phyloP scores from a whole-genome alignment of 345 rosid species.

The Lenwebbia sp. region DNA sequence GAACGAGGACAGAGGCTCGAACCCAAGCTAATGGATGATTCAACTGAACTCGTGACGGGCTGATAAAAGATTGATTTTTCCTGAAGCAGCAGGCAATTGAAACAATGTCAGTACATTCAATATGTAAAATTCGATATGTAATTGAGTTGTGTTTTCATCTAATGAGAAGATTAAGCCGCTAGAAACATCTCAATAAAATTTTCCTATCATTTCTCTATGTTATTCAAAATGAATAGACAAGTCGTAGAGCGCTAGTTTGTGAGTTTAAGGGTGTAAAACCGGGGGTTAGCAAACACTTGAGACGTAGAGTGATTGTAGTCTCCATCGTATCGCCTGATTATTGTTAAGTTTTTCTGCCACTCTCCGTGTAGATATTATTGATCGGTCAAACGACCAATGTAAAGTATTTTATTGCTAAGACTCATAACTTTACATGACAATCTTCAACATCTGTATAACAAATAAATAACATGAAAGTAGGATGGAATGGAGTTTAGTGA shows the following conservation, averaged over 20 bases:
- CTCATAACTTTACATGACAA: background rate
- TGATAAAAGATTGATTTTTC: background rate
- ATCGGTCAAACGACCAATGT: background rate
- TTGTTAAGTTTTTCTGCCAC: background rate
- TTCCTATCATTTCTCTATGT: background rate
- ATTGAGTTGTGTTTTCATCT: background rate
- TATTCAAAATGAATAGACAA: background rate
- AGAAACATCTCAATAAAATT: background rate
- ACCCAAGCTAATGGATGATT: background rate
- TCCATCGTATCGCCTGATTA: background rate
- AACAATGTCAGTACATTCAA: background rate
- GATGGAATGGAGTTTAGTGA: background rate
- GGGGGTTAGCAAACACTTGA: background rate
- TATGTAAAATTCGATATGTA: background rate
- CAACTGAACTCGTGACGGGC: background rate
- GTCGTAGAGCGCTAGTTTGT: no score
- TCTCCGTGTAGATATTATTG: background rate
- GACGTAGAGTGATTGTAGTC: background rate
- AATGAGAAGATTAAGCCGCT: background rate
- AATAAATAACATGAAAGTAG: background rate
- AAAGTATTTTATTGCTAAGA: no score
- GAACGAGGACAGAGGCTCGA: background rate
- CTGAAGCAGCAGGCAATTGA: background rate
- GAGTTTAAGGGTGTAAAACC: background rate
- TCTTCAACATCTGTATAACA: background rate